phyloP scores from a whole-genome alignment of 345 rosid genomes.

The Noccaea bulbosa region DNA sequence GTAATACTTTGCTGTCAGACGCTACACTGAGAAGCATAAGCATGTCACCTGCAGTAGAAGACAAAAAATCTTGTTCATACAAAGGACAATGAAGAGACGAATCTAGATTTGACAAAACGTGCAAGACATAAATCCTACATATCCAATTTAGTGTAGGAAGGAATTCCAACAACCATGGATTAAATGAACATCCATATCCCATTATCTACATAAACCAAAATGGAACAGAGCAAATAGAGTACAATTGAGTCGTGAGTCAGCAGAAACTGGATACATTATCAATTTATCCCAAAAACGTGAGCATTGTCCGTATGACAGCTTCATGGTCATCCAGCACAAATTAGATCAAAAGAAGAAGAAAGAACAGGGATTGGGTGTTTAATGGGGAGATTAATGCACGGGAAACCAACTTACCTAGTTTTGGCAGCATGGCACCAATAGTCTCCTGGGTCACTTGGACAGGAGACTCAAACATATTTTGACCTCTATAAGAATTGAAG shows the following conservation, averaged over 20 bases:
- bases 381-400: conserved; percentile 17
- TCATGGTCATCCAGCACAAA: conserved; percentile 15
- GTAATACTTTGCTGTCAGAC: conserved; percentile 83
- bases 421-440: conserved; percentile 89
- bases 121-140: conserved; percentile 29
- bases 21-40: conserved; percentile 69
- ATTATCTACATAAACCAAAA: conserved; percentile 27
- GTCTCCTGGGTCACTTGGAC: conserved; percentile 86
- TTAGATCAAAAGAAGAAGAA: conserved; percentile 12
- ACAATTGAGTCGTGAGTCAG: conserved; percentile 14
- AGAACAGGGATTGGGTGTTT: background rate
- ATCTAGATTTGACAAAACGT: conserved; percentile 18
- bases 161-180: conserved; percentile 27
- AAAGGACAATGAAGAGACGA: conserved; percentile 19
- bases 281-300: conserved; percentile 21
- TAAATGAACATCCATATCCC: background rate
- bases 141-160: conserved; percentile 26
- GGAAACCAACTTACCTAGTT: conserved; percentile 65
- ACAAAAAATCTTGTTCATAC: conserved; percentile 34
- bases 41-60: conserved; percentile 67
- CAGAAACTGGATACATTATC: conserved; percentile 30
- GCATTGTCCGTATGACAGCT: conserved; percentile 17
- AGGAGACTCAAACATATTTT: conserved; percentile 76
- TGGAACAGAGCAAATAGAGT: conserved; percentile 13
- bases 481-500: conserved; percentile 82